These are phyloP conservation scores for Begonia fuchsioides DNA, from an alignment of 306 rosid species.

Conservation along the genomic window DNA sequence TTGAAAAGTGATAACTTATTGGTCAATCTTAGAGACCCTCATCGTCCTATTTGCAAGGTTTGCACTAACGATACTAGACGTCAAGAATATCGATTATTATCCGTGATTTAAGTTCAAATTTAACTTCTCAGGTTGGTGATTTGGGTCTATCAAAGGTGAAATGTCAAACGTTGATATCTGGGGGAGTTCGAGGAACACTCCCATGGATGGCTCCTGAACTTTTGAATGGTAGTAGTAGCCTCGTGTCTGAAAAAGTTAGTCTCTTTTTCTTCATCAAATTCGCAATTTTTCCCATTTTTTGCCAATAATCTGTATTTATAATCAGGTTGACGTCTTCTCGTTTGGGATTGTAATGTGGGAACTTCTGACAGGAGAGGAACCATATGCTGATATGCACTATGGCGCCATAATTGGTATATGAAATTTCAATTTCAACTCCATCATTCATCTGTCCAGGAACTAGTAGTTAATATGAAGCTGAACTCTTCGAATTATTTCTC, in stretches of 20 bases:
- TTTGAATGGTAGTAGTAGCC: conserved; percentile 82
- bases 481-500: conserved; percentile 5
- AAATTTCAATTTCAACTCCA: conserved; percentile 1
- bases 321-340: conserved; percentile 81
- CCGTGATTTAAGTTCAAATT: conserved; percentile 7
- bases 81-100: conserved; percentile 1
- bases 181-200: conserved; percentile 89
- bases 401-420: conserved; percentile 78
- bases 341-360: conserved; percentile 84
- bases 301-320: conserved; percentile 3
- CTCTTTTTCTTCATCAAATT: conserved; percentile 1
- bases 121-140: conserved; percentile 65
- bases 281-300: background rate
- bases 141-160: conserved; percentile 91
- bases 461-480: background rate
- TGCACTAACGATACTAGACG: background rate
- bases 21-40: conserved; percentile 89
- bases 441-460: too few species aligned
- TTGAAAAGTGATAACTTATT: conserved; percentile 93
- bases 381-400: conserved; percentile 73
- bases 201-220: conserved; percentile 98
- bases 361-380: conserved; percentile 82
- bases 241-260: conserved; percentile 83
- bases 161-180: conserved; percentile 73
- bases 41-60: conserved; percentile 92